Percentiles rank a stretch among this genome's conserved stretches.
phyloP scores from a whole-genome alignment of 495 filamentous ascomycete genomes.

The Penicillium psychrofluorescens region DNA sequence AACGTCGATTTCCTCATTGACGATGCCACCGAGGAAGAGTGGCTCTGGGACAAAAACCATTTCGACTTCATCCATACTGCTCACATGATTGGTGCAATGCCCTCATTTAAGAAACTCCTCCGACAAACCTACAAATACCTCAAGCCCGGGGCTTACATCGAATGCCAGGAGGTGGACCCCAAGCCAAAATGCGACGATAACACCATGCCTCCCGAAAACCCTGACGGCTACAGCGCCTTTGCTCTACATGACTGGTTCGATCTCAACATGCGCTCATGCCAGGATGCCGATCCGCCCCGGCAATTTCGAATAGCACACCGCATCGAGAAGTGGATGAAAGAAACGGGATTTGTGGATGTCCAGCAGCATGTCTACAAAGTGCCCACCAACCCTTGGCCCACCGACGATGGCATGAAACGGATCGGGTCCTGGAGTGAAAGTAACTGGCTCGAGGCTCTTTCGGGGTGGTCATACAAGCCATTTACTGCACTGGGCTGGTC shows the following conservation, averaged over 20 bases:
- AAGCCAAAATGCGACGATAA: constrained; percentile 54
- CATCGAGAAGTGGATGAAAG: constrained; percentile 47
- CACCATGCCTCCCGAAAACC: constrained; percentile 43
- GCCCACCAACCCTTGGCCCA: constrained; percentile 54
- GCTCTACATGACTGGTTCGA: constrained; percentile 46
- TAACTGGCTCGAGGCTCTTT: constrained; percentile 35
- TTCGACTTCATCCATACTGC: constrained; percentile 44
- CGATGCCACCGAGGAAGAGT: constrained; percentile 44
- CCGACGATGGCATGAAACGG: constrained; percentile 43
- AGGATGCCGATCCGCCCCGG: constrained; percentile 38
- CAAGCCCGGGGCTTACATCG: constrained; percentile 59
- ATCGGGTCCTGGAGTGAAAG: constrained; percentile 38
- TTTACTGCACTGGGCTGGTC: constrained; percentile 38
- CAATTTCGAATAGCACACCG: constrained; percentile 46
- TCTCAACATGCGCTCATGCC: constrained; percentile 40
- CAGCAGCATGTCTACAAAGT: constrained; percentile 47
- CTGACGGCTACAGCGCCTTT: constrained; percentile 32
- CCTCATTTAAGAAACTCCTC: constrained; percentile 33
- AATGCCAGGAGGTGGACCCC: constrained; percentile 55
- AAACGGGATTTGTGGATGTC: constrained; percentile 59
- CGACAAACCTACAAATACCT: constrained; percentile 41
- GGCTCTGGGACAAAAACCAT: constrained; percentile 37
- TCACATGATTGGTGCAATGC: constrained; percentile 35
- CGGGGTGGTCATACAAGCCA: constrained; percentile 41
- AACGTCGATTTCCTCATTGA: constrained; percentile 57